Conservation (phyloP, 2,329 filamentous ascomycete genomes). For the Thermomyces lanuginosus region DNA sequence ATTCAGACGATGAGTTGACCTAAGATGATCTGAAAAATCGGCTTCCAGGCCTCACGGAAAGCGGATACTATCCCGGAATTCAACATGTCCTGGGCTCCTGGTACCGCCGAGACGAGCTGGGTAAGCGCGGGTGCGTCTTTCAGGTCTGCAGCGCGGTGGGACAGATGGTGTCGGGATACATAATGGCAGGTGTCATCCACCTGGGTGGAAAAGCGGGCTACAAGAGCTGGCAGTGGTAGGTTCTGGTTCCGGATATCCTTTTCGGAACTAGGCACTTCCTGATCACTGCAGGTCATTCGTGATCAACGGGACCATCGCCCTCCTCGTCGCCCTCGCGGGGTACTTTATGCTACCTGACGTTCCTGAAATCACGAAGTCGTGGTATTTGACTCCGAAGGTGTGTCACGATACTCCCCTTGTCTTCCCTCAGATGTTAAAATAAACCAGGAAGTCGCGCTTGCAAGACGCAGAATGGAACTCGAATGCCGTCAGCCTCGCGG, state of each 20-base stretch:
- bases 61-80: constrained; percentile 37
- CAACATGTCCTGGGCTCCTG: constrained; percentile 37
- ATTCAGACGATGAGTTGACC: neutral
- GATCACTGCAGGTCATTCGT: constrained; percentile 5
- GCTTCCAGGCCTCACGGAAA: constrained; percentile 11
- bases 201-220: constrained; percentile 33
- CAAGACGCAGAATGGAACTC: constrained; percentile 34
- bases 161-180: constrained; percentile 33
- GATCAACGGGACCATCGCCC: constrained; percentile 34
- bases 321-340: constrained; percentile 36
- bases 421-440: constrained; percentile 1
- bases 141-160: constrained; percentile 33
- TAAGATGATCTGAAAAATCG: no score
- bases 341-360: constrained; percentile 36
- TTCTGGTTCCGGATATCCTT: neutral
- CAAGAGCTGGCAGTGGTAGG: constrained; percentile 37
- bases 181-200: constrained; percentile 38
- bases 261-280: neutral
- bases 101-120: constrained; percentile 36
- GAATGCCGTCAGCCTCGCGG: constrained; percentile 32
- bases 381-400: constrained; percentile 30
- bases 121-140: constrained; percentile 38
- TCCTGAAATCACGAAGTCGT: constrained; percentile 35
- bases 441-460: constrained; percentile 28
- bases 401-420: neutral